A percentile compares a stretch with the other conserved stretches of the same genome.
phyloP scores from a whole-genome alignment of 352 stramenopile species.

The Blastocystis hominis region DNA sequence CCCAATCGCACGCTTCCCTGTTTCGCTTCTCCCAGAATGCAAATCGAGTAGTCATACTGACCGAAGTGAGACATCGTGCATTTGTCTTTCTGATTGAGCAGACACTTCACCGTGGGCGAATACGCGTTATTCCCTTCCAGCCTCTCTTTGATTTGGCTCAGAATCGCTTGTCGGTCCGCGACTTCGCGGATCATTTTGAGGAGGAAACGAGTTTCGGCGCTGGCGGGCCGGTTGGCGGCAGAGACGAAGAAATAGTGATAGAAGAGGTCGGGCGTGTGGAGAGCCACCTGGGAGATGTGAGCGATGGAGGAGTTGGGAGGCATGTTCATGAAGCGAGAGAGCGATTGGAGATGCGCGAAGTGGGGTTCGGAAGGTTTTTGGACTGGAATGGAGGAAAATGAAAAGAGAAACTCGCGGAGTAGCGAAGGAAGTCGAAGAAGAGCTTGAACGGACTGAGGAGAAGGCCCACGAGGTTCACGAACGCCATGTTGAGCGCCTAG shows the following conservation, averaged over 20 bases:
- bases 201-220: slow-evolving; percentile 5
- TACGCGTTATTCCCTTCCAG: neutral
- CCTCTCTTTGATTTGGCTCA: neutral
- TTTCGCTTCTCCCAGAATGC: slow-evolving; percentile 24
- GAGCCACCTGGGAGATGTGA: neutral
- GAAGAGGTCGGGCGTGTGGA: neutral
- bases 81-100: neutral
- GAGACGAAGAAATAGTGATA: neutral
- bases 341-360: neutral
- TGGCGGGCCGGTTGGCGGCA: neutral
- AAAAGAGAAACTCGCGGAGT: neutral
- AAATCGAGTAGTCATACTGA: slow-evolving; percentile 36
- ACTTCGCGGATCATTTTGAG: neutral
- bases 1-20: neutral
- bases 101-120: neutral
- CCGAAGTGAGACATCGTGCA: neutral
- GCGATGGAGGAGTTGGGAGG: neutral
- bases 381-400: neutral
- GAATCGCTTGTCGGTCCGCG: neutral
- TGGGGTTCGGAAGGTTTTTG: neutral
- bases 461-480: neutral
- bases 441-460: neutral
- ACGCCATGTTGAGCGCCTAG: slow-evolving; percentile 21
- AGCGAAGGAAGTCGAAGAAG: slow-evolving; percentile 7
- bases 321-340: neutral